Base-by-base conservation (phyloP, 2,329 filamentous ascomycete genomes). In the Fusarium euwallaceae region DNA sequence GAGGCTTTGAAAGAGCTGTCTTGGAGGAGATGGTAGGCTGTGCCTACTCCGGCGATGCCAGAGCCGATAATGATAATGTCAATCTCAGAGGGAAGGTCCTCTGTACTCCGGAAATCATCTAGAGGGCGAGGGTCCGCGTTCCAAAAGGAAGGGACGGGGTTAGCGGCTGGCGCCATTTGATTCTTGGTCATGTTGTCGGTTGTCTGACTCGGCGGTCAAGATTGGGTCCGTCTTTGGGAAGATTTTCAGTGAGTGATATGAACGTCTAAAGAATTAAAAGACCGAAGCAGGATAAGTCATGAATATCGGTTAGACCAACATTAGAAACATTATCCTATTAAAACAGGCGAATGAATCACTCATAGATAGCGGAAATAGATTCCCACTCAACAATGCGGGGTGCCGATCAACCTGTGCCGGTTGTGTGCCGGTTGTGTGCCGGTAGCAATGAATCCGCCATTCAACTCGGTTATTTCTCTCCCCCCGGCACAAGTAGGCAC, bases 161-260 rank as follows among this genome's bases (percentile, higher is more conserved):
- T 48, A 2, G 43, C 14, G 43, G 4, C 43, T 48, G n/a, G 67
- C 58, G 34, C 68, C 27, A 65, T 66, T 68, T 56, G 63, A 27
- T 63, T 45, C 34, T 78, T 72, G 22, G 81, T 69, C 22, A 83
- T 81, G 70, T 87, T 83, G 61, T 86, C 86, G 0, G 83, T 84
- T 11, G 84, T 83, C 12, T 37, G 32, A 58, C 53, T 37, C 29
- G 14, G 22, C 8, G 43, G 43, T 34, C 6, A 34, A 34, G 29
- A 8, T 34, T 14, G 29, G 51, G 7, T 20, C 6, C 22, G 29
- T 55, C 16, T 24, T 12, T 48, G 43, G 14, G 17, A 17, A 12
- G 5, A 32, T 55, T 6, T 82, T 81, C 1, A 84, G 81, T 84
- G 86, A n/a, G 88, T 81, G 59, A 88, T 84, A 41, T 84, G 81